Conservation (phyloP, 345 rosid species). For the Eucalyptus microcorys region DNA sequence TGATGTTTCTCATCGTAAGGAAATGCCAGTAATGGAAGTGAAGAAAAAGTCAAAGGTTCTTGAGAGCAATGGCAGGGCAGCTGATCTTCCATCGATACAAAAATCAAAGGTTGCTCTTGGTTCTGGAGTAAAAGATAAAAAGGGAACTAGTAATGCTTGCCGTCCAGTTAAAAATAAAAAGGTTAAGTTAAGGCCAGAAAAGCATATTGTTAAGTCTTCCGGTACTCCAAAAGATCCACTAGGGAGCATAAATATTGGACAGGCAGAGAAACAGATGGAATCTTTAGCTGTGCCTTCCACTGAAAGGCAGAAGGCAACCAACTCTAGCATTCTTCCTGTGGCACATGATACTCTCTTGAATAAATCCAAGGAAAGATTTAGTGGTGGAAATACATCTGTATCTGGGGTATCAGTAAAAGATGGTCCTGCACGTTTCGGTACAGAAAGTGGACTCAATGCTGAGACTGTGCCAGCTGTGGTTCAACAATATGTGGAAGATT, state of each 20-base stretch:
- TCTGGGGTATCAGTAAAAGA: constrained; percentile 6
- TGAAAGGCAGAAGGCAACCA: constrained; percentile 6
- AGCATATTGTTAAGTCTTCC: constrained; percentile 8
- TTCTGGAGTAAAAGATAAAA: constrained; percentile 3
- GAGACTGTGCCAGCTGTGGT: constrained; percentile 12
- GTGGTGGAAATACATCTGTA: constrained; percentile 4
- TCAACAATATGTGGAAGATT: constrained; percentile 27
- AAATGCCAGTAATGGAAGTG: constrained; percentile 1
- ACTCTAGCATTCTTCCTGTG: not conserved
- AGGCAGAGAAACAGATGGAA: not conserved
- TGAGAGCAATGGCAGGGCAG: constrained; percentile 1
- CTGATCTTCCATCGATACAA: constrained; percentile 1
- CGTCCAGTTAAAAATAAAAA: constrained; percentile 4
- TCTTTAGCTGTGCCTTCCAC: constrained; percentile 1
- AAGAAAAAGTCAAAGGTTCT: constrained; percentile 26
- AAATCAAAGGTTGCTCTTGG: constrained; percentile 11
- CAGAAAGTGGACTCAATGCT: constrained; percentile 9
- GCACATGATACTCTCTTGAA: constrained; percentile 1
- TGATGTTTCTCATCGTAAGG: constrained; percentile 5
- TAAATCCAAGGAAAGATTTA: constrained; percentile 15
- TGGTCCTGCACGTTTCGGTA: constrained; percentile 1
- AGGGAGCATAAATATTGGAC: not conserved
- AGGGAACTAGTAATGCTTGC: constrained; percentile 7
- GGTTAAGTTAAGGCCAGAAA: constrained; percentile 15
- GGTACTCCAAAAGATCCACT: constrained; percentile 1